phyloP scores from a whole-genome alignment of 2,329 filamentous ascomycete genomes.

The Penicillium sp. region DNA sequence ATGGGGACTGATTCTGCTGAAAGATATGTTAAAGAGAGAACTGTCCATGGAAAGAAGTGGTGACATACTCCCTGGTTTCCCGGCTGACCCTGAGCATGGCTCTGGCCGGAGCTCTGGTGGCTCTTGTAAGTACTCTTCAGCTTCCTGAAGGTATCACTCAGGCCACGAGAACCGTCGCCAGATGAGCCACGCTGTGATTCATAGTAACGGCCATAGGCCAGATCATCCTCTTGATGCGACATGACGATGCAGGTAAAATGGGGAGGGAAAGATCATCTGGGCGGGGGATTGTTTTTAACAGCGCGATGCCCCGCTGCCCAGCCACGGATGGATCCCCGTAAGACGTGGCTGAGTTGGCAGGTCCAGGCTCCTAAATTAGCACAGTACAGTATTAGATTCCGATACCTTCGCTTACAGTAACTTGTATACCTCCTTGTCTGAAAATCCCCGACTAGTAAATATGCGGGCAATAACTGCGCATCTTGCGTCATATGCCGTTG shows the following conservation, averaged over 20 bases:
- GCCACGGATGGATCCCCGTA: constrained; percentile 24
- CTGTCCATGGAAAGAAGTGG: too few relatives aligned
- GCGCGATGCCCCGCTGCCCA: constrained; percentile 27
- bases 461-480: too few relatives aligned
- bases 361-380: not conserved
- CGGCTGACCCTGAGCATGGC: constrained; percentile 27
- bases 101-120: constrained; percentile 28
- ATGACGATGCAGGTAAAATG: constrained; percentile 24
- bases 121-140: constrained; percentile 46
- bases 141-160: constrained; percentile 58
- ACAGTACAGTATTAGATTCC: too few relatives aligned
- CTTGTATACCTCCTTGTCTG: too few relatives aligned
- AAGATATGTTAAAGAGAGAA: not conserved
- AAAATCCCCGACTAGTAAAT: too few relatives aligned
- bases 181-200: constrained; percentile 36
- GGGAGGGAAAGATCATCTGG: constrained; percentile 8
- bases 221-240: constrained; percentile 53
- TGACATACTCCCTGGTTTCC: constrained; percentile 28
- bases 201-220: constrained; percentile 61
- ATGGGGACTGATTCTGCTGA: constrained; percentile 23
- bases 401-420: too few relatives aligned
- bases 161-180: constrained; percentile 50
- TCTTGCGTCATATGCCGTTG: too few relatives aligned
- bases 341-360: constrained; percentile 11
- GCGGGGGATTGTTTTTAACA: constrained; percentile 17